Base-by-base conservation (phyloP, 176 grass and related monocot species). In the Musa acuminata region DNA sequence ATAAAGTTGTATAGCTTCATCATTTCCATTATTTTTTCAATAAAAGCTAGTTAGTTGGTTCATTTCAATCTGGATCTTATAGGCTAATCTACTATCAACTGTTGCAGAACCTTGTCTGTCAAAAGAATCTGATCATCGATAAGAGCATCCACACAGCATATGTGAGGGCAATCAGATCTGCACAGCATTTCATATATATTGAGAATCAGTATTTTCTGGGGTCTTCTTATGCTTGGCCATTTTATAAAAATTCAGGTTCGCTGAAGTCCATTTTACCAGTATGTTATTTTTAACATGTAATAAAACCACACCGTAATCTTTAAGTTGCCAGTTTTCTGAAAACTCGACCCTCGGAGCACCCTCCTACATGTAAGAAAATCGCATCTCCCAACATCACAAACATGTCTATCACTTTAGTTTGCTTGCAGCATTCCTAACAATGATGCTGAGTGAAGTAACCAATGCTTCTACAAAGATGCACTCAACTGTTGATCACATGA, bases 171-270 rank as follows among this genome's bases (percentile, higher is more conserved):
- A 93, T 98, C 80, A 87, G 94, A 93, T 98, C 90, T 50, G 94
- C 94, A 1, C 87, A 93, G 21, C 85, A 98, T 80, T 98, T 98
- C 53, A 87, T 98, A 83, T 98, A 98, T 81, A 98, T 98, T 16
- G 94, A 98, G 80, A 98, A 98, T 53, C 94, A 98, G 63, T 98
- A 98, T 79, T 98, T 98, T 83, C 82, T 97, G 62, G 94, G 94
- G 83, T 98, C 94, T 89, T 98, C 94, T 2, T 98, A 87, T 22
- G 85, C 80, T 66, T 98, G 94, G 94, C 85, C 90, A 51, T 92
- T 87, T 53, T 90, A 96, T 81, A 84, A 77, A 29, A 84, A 91
- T 77, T 77, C 85, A 93, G 94, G 94, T 98, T 67, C 49, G 51
- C 27, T 24, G 13, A 25, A 8, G 1, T 73, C 52, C 71, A 24